Conservation (phyloP, 2,329 filamentous ascomycete genomes). For the Talaromyces verruculosus region DNA sequence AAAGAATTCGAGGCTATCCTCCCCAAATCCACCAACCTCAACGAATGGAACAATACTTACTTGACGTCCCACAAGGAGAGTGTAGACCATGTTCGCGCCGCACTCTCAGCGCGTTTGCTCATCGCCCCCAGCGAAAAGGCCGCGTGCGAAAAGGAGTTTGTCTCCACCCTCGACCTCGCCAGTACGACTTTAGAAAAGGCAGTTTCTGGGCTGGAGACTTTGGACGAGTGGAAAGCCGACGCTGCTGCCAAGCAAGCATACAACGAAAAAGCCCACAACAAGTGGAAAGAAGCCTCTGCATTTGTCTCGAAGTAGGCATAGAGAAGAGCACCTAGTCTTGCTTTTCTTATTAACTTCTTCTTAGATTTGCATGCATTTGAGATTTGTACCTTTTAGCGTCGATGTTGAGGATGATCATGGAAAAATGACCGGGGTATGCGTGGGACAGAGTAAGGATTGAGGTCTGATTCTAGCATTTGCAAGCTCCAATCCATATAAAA, state of each 20-base stretch:
- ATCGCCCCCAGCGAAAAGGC: conserved; percentile 59
- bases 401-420: neutral
- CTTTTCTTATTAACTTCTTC: neutral
- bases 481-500: neutral
- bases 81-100: conserved; percentile 62
- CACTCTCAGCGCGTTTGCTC: conserved; percentile 59
- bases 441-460: neutral
- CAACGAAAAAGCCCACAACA: conserved; percentile 39
- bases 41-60: conserved; percentile 67
- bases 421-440: neutral
- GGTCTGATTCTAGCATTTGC: neutral
- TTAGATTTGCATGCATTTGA: neutral
- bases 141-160: conserved; percentile 62
- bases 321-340: neutral
- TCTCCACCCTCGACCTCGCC: conserved; percentile 56
- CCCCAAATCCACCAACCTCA: conserved; percentile 56
- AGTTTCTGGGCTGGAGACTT: conserved; percentile 52
- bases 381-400: conserved; percentile 4
- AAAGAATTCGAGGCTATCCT: conserved; percentile 64
- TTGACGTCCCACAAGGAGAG: conserved; percentile 62
- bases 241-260: conserved; percentile 53
- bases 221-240: conserved; percentile 54
- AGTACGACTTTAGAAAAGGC: conserved; percentile 58
- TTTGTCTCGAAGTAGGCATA: conserved; percentile 28
- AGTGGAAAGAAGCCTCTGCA: conserved; percentile 43